phyloP scores from a whole-genome alignment of 129 eudicot species.

The Arctium minus region DNA sequence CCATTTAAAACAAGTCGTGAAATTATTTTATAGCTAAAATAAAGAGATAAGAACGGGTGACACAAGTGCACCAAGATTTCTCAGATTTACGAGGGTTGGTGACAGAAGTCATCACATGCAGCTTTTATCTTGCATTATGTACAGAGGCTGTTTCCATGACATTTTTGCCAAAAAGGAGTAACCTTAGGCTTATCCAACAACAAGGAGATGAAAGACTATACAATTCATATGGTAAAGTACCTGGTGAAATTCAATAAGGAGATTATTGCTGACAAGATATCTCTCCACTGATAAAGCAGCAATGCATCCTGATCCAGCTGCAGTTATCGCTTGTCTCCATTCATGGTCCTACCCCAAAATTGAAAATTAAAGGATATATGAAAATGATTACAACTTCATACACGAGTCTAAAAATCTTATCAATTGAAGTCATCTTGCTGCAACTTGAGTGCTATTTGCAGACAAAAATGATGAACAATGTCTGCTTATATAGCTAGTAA shows the following conservation, averaged over 20 bases:
- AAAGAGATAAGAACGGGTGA: not conserved
- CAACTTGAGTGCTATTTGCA: not conserved
- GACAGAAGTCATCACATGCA: not conserved
- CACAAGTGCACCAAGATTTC: not conserved
- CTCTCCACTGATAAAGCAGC: conserved; percentile 97
- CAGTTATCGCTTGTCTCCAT: conserved; percentile 98
- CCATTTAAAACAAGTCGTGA: not conserved
- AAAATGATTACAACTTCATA: not conserved
- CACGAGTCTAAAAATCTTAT: not conserved
- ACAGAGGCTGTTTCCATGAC: not conserved
- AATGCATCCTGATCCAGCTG: conserved; percentile 98
- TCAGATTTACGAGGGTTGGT: not conserved
- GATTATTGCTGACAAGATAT: conserved; percentile 82
- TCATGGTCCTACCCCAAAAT: conserved; percentile 66
- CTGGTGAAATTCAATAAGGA: conserved; percentile 96
- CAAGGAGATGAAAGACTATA: not conserved
- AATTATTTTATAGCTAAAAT: not conserved
- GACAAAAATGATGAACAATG: not conserved
- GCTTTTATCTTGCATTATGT: not conserved
- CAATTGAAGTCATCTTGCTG: not conserved
- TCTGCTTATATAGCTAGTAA: not conserved
- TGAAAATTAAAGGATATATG: not conserved
- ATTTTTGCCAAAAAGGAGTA: not conserved
- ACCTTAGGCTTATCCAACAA: not conserved
- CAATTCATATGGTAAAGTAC: conserved; percentile 28